These are phyloP conservation scores for Nematodospora anomalae DNA, from an alignment of 1,139 yeast species.

Conservation along the genomic window DNA sequence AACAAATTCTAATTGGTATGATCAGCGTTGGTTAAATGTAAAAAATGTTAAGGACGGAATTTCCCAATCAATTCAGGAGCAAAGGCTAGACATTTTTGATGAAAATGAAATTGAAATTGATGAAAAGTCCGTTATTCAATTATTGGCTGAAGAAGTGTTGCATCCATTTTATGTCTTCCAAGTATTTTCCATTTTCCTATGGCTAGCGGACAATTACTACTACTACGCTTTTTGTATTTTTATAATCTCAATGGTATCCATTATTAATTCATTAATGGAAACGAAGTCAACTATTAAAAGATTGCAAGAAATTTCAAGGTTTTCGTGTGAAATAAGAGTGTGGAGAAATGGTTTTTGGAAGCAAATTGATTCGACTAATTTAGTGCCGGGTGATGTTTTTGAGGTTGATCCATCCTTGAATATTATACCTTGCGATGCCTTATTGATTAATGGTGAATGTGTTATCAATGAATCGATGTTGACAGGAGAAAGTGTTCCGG, in stretches of 20 bases:
- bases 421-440: constrained; percentile 83
- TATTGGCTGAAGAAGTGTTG: constrained; percentile 81
- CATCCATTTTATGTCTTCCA: constrained; percentile 97
- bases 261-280: constrained; percentile 77
- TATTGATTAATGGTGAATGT: constrained; percentile 86
- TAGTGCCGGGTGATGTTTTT: constrained; percentile 94
- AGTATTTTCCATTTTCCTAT: constrained; percentile 81
- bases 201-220: constrained; percentile 91
- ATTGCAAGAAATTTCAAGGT: constrained; percentile 70
- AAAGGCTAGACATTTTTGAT: constrained; percentile 74
- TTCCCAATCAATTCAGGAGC: constrained; percentile 65
- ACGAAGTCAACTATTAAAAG: constrained; percentile 75
- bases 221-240: constrained; percentile 94
- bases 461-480: constrained; percentile 94
- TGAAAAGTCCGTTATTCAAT: constrained; percentile 63
- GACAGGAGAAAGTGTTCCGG: constrained; percentile 98
- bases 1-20: constrained; percentile 87
- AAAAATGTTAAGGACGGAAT: constrained; percentile 67
- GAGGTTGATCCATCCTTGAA: constrained; percentile 84
- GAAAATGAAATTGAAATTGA: constrained; percentile 71
- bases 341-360: constrained; percentile 95
- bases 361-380: constrained; percentile 71
- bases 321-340: constrained; percentile 80
- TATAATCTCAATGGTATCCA: constrained; percentile 76
- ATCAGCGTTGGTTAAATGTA: constrained; percentile 66